These are phyloP conservation scores for Apiotrichum gracile DNA, from an alignment of 1,284 basidiomycete species.

Conservation along the genomic window DNA sequence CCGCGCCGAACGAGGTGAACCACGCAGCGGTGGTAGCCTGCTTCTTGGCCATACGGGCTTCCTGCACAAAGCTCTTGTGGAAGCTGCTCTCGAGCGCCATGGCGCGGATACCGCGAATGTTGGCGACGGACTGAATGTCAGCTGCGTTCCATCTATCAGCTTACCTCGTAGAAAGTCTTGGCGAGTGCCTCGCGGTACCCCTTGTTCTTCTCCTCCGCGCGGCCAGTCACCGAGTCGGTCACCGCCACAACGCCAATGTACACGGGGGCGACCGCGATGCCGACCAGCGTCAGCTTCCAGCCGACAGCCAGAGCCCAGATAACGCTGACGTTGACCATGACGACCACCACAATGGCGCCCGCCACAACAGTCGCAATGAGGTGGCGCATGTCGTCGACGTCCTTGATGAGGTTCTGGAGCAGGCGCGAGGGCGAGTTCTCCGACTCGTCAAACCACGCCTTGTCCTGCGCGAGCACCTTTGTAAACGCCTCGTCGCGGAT, in stretches of 20 bases:
- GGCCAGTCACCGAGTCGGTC: constrained; percentile 61
- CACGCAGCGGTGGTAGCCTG: constrained; percentile 72
- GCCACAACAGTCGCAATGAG: constrained; percentile 70
- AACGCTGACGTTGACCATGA: constrained; percentile 78
- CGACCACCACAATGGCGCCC: constrained; percentile 63
- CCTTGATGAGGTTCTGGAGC: constrained; percentile 79
- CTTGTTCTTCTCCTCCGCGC: constrained; percentile 76
- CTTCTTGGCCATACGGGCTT: constrained; percentile 58
- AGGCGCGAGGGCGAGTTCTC: constrained; percentile 61
- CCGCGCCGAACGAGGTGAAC: constrained; percentile 75
- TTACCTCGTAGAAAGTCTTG: constrained; percentile 76
- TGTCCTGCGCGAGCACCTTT: constrained; percentile 73
- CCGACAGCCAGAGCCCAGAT: constrained; percentile 81
- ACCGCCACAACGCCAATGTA: constrained; percentile 68
- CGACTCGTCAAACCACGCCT: constrained; percentile 76
- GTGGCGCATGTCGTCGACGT: constrained; percentile 79
- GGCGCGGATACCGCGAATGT: constrained; percentile 77
- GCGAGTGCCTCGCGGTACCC: constrained; percentile 74
- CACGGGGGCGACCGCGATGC: constrained; percentile 76
- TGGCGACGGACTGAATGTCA: constrained; percentile 61
- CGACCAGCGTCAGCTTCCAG: constrained; percentile 91
- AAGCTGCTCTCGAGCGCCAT: constrained; percentile 84
- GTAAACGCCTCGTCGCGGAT: constrained; percentile 60
- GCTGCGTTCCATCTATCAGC: constrained; percentile 26
- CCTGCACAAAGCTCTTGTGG: constrained; percentile 59